Evolutionary conservation across 78 protist species (phyloP), one percentile per base, ranked within the genome.

Genomic region (Dictyostelium intermedium): DNA sequence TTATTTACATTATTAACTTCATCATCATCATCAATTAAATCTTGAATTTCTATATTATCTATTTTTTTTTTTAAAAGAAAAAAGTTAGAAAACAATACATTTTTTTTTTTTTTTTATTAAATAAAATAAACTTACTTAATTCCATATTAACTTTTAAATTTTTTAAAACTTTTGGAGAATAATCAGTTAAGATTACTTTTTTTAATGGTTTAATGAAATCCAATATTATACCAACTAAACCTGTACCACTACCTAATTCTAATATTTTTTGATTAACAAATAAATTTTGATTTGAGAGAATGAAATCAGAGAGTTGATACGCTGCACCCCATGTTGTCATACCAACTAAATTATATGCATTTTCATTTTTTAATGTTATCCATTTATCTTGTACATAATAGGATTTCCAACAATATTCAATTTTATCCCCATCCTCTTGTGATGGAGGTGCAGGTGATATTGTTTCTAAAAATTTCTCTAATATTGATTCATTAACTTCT

Each of bases 291-390:
- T 89, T 89, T 5, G 72, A 35, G 14, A 89, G 39, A 3, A 89
- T 80, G 34, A 69, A 89, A 69, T 89, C 94, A 11, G 94, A 78
- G 5, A 89, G 37, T 20, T 30, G 53, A 80, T 89, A 89, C 5
- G 94, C 78, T 25, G 94, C 94, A 14, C 94, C 94, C 94, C 94
- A 89, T 30, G 87, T 89, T 13, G 94, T 89, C 94, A 89, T 89
- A 43, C 94, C 94, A 70, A 89, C 94, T 20, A 89, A 50, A 69
- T 89, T 89, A 45, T 53, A 89, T 30, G 53, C 60, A 39, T 18
- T 47, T 80, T 89, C 87, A 69, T 80, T 89, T 30, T 80, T 80
- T n/a, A 89, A 5, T 32, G 87, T 47, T 11, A 89, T 34, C 94
- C 94, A 89, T 30, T 35, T 32, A 80, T 80, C 82, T 25, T 45